A percentile compares a stretch with the other conserved stretches of the same genome.
These are phyloP conservation scores for Diaporthe nobilis DNA, from an alignment of 2,329 filamentous ascomycete species.

Conservation along the genomic window DNA sequence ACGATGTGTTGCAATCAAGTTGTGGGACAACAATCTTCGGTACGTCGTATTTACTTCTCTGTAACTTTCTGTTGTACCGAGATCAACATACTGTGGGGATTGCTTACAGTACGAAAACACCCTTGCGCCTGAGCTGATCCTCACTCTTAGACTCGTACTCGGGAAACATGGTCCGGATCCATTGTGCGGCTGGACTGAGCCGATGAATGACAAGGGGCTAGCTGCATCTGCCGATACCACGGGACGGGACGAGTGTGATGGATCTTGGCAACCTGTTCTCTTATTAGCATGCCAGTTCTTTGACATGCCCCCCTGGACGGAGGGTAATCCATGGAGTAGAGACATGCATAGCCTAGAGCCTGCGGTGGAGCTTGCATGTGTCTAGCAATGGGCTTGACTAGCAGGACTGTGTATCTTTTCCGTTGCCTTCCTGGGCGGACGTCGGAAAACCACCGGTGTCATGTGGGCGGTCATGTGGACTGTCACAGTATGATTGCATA, in stretches of 20 bases:
- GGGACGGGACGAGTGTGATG: background rate
- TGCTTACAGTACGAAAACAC: background rate
- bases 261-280: background rate
- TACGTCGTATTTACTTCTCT: too few species aligned
- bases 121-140: background rate
- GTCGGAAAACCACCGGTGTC: background rate
- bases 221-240: background rate
- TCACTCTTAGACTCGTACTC: background rate
- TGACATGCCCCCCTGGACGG: background rate
- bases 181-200: background rate
- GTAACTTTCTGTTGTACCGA: too few species aligned
- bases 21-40: too few species aligned
- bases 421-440: background rate
- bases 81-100: too few species aligned
- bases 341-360: background rate
- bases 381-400: background rate
- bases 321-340: background rate
- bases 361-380: background rate
- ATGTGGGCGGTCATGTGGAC: background rate
- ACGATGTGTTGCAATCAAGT: too few species aligned
- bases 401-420: background rate
- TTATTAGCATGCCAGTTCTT: background rate
- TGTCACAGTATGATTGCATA: background rate
- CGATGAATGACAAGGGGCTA: background rate
- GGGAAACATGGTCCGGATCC: background rate